phyloP scores from a whole-genome alignment of 176 grass and related monocot genomes.

The Melocanna baccifera region DNA sequence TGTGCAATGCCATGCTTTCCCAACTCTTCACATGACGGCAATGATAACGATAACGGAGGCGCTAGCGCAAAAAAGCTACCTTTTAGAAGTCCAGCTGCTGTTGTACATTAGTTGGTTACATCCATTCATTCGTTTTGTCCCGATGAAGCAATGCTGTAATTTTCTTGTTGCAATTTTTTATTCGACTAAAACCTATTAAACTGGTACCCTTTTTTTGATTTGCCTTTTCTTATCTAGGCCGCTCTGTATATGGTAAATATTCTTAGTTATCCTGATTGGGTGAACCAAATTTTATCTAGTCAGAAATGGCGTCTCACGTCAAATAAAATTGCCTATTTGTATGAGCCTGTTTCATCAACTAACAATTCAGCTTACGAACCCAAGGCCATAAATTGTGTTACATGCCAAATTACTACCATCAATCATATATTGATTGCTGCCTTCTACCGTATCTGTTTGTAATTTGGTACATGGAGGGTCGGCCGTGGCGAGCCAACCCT shows the following conservation, averaged over 20 bases:
- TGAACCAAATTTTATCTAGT: neutral
- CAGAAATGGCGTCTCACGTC: too few relatives aligned
- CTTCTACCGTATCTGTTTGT: too few relatives aligned
- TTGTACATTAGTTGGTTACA: conserved; percentile 43
- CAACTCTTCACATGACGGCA: neutral
- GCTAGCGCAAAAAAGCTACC: neutral
- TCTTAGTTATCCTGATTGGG: neutral
- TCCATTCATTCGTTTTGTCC: conserved; percentile 29
- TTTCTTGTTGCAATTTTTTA: neutral
- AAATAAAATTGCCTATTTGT: too few relatives aligned
- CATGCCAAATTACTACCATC: too few relatives aligned
- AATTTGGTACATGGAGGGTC: conserved; percentile 28
- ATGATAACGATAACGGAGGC: neutral
- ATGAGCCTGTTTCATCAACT: too few relatives aligned
- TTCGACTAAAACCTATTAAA: neutral
- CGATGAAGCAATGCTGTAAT: neutral
- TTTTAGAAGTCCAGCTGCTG: conserved; percentile 22
- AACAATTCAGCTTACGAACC: too few relatives aligned
- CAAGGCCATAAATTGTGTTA: too few relatives aligned
- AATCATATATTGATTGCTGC: too few relatives aligned
- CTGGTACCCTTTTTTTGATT: neutral
- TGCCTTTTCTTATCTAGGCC: neutral
- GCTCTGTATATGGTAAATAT: neutral
- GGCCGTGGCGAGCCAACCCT: conserved; percentile 85
- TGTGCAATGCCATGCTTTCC: conserved; percentile 2